Evolutionary conservation across 371 early-diverging fungal species (phyloP).

Genomic region (Zopfochytrium polystomum): DNA sequence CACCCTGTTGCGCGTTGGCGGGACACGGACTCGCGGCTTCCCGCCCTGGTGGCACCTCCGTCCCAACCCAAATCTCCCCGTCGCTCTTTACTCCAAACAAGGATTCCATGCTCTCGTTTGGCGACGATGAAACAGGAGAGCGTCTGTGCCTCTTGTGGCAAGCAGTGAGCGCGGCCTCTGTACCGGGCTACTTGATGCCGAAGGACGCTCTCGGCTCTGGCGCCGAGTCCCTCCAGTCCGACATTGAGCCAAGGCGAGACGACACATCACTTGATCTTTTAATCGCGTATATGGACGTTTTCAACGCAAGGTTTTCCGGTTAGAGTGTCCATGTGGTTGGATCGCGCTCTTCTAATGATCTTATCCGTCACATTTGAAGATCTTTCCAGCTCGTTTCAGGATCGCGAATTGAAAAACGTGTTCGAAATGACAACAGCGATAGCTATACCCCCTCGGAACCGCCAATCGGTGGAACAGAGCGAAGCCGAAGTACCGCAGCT

Average conservation of each 20-base stretch:
- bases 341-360: neutral
- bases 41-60: neutral
- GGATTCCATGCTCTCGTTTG: slow-evolving; percentile 1
- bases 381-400: neutral
- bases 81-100: neutral
- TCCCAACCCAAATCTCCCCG: neutral
- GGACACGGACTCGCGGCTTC: too few species aligned
- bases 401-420: neutral
- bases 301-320: slow-evolving; percentile 3
- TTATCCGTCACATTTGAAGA: neutral
- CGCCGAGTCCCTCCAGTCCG: too few species aligned
- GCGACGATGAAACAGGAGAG: neutral
- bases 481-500: too few species aligned
- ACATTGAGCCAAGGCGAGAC: too few species aligned
- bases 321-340: neutral
- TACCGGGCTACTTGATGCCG: neutral
- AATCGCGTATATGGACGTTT: slow-evolving; percentile 1
- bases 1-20: too few species aligned
- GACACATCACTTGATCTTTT: neutral
- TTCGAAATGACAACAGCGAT: neutral
- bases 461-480: neutral
- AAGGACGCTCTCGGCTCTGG: too few species aligned
- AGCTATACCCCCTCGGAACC: neutral
- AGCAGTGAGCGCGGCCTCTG: neutral
- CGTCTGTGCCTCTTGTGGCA: neutral